phyloP scores from a whole-genome alignment of 169 alveolate species.

The Plasmodium vivax region DNA sequence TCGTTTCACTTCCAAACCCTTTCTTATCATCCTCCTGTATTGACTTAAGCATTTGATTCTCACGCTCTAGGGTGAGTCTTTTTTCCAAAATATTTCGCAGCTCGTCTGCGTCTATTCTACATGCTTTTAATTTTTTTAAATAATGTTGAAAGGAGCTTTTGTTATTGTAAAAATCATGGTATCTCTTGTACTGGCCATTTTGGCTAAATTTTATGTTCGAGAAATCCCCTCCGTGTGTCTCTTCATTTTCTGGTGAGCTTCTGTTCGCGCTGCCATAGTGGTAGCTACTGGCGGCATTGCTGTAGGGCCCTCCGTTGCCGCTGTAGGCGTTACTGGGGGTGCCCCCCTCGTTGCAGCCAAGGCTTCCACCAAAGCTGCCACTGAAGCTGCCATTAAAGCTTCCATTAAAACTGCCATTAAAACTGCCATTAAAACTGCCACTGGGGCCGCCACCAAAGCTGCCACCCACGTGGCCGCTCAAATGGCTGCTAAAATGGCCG shows the following conservation, averaged over 20 bases:
- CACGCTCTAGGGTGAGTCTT: constrained; percentile 28
- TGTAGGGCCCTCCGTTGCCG: background rate
- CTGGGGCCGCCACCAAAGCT: too few relatives aligned
- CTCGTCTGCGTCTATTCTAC: constrained; percentile 57
- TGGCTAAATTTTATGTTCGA: constrained; percentile 18
- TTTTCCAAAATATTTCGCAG: constrained; percentile 31
- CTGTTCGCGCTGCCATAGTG: background rate
- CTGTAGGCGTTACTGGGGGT: background rate
- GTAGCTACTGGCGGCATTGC: background rate
- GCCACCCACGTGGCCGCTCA: background rate
- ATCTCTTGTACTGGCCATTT: constrained; percentile 44
- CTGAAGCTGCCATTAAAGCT: too few relatives aligned
- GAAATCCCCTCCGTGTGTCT: background rate
- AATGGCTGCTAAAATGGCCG: background rate
- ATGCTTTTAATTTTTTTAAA: constrained; percentile 52
- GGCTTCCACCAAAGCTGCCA: background rate
- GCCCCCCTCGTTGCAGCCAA: background rate
- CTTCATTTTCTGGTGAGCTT: constrained; percentile 3
- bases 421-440: too few relatives aligned
- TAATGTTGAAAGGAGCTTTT: constrained; percentile 54
- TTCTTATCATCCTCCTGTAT: constrained; percentile 54
- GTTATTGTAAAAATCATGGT: constrained; percentile 44
- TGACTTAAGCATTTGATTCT: constrained; percentile 17
- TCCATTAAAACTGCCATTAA: too few relatives aligned
- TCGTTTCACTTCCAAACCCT: constrained; percentile 53